Base-by-base conservation (phyloP, 1,284 basidiomycete genomes). In the Ustilago xerochloae region DNA sequence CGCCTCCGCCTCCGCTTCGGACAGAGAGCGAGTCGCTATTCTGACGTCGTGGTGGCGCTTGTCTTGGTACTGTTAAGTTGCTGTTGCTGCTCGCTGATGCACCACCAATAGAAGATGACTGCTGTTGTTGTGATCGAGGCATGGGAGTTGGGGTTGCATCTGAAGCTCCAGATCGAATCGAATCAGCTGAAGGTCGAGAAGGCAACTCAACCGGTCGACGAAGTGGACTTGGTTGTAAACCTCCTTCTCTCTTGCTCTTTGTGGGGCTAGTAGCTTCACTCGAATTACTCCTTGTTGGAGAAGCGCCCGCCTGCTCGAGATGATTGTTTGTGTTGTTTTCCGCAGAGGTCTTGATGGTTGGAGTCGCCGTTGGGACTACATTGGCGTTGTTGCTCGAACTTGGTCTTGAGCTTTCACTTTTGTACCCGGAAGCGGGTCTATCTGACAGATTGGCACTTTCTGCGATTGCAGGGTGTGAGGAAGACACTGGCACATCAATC, bases 1-100 rank as follows among this genome's bases (percentile, higher is more conserved):
- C 73, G 29, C 75, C 76, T 20, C 63, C 65, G 8, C 70, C 67
- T 8, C 54, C 54, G 29, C 59, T 62, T 10, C 47, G 55, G 46
- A 60, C 57, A 10, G 53, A 67, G 15, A 65, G 28, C 15, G 57
- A 60, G n/a, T 67, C 75, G 33, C 61, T 74, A 48, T 53, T 69
- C 30, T 73, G 56, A 24, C 63, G 41, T 26, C 26, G 71, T 6
- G 57, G 50, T 6, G 49, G 53, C 1, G 41, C 20, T 36, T 59
- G 61, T 26, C 46, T 26, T 30, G 70, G 70, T 24, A 67, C 61
- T 3, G 60, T 33, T 28, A 67, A 22, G 6, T 28, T 7, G 47
- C 35, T 18, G 52, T 35, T 26, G 15, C 36, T 26, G 22, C 12
- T 10, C 22, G n/a, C 41, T 41, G 39, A 20, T 6, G 39, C 16